phyloP scores from a whole-genome alignment of 352 stramenopile species.

The Phytophthora tubulina region DNA sequence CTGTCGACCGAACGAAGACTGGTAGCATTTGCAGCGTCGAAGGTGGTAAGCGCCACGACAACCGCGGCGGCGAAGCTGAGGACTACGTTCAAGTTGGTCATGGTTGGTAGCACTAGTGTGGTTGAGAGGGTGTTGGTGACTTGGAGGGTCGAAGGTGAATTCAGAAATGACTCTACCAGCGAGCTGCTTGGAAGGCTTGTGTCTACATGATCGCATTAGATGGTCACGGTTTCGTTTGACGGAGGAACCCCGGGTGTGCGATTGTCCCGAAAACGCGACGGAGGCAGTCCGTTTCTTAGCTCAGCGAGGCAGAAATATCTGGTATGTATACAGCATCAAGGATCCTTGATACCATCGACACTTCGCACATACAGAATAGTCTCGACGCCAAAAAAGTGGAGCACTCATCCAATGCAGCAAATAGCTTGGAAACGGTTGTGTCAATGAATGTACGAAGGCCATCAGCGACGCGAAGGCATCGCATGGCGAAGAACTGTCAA shows the following conservation, averaged over 20 bases:
- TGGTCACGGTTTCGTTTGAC: no score
- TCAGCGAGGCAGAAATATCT: slow-evolving; percentile 6
- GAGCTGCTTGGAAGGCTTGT: background rate
- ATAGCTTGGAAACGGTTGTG: slow-evolving; percentile 1
- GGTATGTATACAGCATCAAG: background rate
- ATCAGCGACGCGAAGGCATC: background rate
- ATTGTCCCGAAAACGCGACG: slow-evolving; percentile 13
- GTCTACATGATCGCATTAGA: background rate
- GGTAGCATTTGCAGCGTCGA: slow-evolving; percentile 21
- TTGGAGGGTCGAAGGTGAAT: slow-evolving; percentile 18
- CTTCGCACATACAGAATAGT: slow-evolving; percentile 9
- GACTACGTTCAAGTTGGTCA: slow-evolving; percentile 25
- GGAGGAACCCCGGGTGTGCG: no score
- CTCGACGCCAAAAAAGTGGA: background rate
- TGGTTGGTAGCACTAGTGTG: slow-evolving; percentile 16
- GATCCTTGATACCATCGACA: slow-evolving; percentile 3
- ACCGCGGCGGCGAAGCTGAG: slow-evolving; percentile 28
- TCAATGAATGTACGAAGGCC: background rate
- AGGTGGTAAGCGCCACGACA: slow-evolving; percentile 13
- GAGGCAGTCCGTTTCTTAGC: slow-evolving; percentile 18
- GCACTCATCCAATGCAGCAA: background rate
- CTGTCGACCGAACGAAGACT: slow-evolving; percentile 19
- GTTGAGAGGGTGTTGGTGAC: background rate
- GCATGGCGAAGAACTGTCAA: background rate
- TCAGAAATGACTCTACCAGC: slow-evolving; percentile 9